Conservation (phyloP, 192 early-diverging fungal genomes). For the Spizellomyces sp. region DNA sequence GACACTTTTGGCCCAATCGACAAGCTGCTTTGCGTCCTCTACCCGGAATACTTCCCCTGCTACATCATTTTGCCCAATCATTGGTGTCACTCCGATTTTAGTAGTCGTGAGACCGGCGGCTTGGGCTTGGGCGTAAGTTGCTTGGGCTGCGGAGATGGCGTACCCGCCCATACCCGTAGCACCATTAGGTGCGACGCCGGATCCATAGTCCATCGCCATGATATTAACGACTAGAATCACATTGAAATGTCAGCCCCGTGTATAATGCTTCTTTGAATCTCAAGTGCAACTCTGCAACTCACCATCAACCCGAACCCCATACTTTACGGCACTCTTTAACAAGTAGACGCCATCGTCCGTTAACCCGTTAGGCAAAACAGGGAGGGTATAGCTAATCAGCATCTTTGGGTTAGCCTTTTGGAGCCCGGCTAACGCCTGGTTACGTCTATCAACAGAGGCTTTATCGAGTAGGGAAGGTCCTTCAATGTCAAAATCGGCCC, state of each 20-base stretch:
- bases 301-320: conserved; percentile 38
- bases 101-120: conserved; percentile 21
- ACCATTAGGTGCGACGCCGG: conserved; percentile 44
- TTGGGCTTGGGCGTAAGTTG: conserved; percentile 30
- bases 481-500: conserved; percentile 54
- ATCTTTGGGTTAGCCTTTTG: conserved; percentile 35
- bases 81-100: conserved; percentile 44
- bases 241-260: not conserved
- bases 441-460: conserved; percentile 34
- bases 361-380: conserved; percentile 39
- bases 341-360: conserved; percentile 31
- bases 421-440: conserved; percentile 34
- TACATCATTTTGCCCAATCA: conserved; percentile 56
- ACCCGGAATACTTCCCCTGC: conserved; percentile 42
- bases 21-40: conserved; percentile 37
- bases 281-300: not conserved
- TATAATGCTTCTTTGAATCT: not conserved
- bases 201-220: conserved; percentile 47
- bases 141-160: conserved; percentile 33
- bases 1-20: conserved; percentile 20
- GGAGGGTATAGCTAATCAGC: conserved; percentile 44
- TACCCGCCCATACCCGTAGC: conserved; percentile 42
- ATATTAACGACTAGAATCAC: conserved; percentile 43
- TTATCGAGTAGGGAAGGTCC: conserved; percentile 32
- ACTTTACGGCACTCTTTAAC: conserved; percentile 29